Base-by-base conservation (phyloP, 106 monocot species). In the Narthecium ossifragum region DNA sequence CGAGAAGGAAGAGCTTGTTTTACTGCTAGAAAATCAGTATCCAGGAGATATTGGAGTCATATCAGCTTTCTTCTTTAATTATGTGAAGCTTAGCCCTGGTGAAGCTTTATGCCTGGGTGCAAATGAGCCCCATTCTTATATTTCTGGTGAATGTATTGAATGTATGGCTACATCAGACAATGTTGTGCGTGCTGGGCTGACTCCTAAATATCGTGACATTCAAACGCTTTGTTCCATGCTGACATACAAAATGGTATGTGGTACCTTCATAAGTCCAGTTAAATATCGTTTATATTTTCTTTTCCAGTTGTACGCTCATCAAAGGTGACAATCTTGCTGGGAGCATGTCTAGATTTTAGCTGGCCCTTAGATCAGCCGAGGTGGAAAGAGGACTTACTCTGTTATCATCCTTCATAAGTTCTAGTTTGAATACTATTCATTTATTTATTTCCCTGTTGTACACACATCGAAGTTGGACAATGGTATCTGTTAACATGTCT, bases 121-220 rank as follows among this genome's bases (percentile, higher is more conserved):
- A 26, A 96, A 96, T 71, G 96, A 96, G 53, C 96, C 90, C 26
- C 96, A 96, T 79, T 90, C 90, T 31, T 96, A 96, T 71, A 41
- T 96, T 55, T 86, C 70, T 53, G 96, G 96, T 9, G 96, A 96
- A 61, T 96, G 96, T 49, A 69, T 96, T 13, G 90, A 96, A 61
- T 90, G 90, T 47, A 96, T 96, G 96, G 96, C 96, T 21, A 84
- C 96, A 31, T 96, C 96, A 45, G 96, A 96, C 31, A 96, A 96
- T 81, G 96, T 96, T 53, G 96, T 96, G 15, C 83, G 96, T 69
- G 96, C 96, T 63, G 96, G 96, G 25, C 74, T 96, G 59, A 96
- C 96, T 56, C 83, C 96, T 9, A 96, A 96, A 64, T 90, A 68
- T 46, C 70, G 78, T 26, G 96, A 96, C 63, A 84, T 96, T 22